Evolutionary conservation across 2,329 filamentous ascomycete genomes (phyloP).

Genomic region (Pleurostoma richardsiae): DNA sequence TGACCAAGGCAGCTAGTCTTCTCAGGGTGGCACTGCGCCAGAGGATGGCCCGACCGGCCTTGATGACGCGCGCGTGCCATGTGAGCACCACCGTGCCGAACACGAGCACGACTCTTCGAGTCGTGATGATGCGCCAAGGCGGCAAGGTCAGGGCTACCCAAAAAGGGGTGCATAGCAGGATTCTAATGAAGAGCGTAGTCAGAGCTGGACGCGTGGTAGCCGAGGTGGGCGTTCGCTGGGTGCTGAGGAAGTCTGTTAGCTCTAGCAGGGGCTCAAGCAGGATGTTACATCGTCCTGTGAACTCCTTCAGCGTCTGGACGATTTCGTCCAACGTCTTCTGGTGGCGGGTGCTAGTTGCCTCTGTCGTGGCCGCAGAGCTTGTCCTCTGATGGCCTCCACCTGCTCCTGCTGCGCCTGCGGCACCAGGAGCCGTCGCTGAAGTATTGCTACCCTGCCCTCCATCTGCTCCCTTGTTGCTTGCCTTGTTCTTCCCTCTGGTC

Average conservation of each 20-base stretch:
- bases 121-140: constrained; percentile 80
- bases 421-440: constrained; percentile 8
- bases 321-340: constrained; percentile 98
- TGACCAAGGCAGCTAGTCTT: constrained; percentile 64
- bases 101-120: constrained; percentile 75
- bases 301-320: constrained; percentile 83
- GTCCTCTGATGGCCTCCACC: constrained; percentile 24
- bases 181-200: constrained; percentile 82
- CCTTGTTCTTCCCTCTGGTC: constrained; percentile 3
- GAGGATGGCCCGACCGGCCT: constrained; percentile 79
- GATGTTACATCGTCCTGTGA: constrained; percentile 89
- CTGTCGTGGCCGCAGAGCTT: constrained; percentile 42
- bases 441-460: constrained; percentile 3
- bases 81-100: constrained; percentile 83
- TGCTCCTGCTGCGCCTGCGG: constrained; percentile 17
- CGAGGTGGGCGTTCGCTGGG: constrained; percentile 82
- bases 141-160: constrained; percentile 83
- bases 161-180: constrained; percentile 79
- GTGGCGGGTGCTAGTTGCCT: constrained; percentile 64
- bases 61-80: constrained; percentile 85
- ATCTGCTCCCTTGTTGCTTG: constrained; percentile 4
- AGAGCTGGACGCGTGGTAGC: constrained; percentile 87
- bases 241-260: constrained; percentile 89
- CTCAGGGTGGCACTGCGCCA: constrained; percentile 83
- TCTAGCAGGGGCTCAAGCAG: constrained; percentile 83